Evolutionary conservation across 331 rosid species (phyloP).

Genomic region (Prunus yedoensis): DNA sequence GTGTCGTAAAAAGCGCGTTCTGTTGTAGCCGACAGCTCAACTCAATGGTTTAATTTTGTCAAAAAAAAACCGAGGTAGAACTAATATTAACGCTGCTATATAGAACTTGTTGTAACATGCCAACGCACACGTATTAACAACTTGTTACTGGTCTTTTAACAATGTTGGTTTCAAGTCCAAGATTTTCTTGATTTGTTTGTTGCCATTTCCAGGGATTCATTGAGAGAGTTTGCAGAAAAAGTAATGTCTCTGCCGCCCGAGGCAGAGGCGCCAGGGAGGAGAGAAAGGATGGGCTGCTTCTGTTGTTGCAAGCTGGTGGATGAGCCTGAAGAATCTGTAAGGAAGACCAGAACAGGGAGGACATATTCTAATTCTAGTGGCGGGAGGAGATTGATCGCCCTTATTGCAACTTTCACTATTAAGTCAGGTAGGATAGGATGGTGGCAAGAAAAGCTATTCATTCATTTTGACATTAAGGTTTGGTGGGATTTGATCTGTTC

Average conservation of each 20-base stretch:
- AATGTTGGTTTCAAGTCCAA: not conserved
- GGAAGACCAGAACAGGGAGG: not conserved
- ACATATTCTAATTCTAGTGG: not conserved
- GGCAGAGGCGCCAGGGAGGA: not conserved
- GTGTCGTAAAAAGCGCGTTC: too few species aligned
- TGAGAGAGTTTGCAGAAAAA: not conserved
- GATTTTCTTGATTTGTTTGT: too few species aligned
- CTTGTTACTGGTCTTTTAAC: not conserved
- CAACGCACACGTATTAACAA: too few species aligned
- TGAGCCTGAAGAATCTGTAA: not conserved
- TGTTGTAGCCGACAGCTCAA: not conserved
- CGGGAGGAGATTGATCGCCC: conserved; percentile 35
- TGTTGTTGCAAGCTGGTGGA: conserved; percentile 34
- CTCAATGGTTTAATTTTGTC: not conserved
- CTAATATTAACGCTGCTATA: not conserved
- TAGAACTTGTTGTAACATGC: not conserved
- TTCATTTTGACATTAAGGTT: not conserved
- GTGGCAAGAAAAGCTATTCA: not conserved
- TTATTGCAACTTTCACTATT: conserved; percentile 35
- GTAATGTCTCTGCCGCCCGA: not conserved
- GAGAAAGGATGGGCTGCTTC: conserved; percentile 36
- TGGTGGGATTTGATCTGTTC: not conserved
- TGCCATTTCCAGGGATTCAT: not conserved
- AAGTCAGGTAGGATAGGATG: conserved; percentile 37
- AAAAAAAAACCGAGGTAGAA: not conserved